Conservation (phyloP, 106 monocot species). For the Hemerocallis citrina region DNA sequence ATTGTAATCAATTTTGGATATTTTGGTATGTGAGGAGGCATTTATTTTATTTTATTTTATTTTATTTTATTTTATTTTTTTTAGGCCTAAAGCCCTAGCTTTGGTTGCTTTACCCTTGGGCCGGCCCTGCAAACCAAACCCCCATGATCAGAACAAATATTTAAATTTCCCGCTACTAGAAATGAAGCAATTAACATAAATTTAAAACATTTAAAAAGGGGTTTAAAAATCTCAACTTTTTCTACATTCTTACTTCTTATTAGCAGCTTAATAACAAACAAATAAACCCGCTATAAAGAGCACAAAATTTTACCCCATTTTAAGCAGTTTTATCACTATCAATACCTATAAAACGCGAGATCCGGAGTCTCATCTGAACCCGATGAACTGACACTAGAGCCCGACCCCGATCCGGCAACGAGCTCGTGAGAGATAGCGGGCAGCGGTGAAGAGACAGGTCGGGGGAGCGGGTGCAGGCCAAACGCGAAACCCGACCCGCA, state of each 20-base stretch:
- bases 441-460: constrained; percentile 26
- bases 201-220: background rate
- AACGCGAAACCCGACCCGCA: too few relatives aligned
- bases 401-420: constrained; percentile 25
- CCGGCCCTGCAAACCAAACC: too few relatives aligned
- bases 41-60: too few relatives aligned
- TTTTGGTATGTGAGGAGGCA: too few relatives aligned
- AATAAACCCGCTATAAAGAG: background rate
- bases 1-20: too few relatives aligned
- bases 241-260: too few relatives aligned
- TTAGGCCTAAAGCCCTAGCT: too few relatives aligned
- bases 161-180: too few relatives aligned
- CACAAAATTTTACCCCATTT: background rate
- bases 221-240: too few relatives aligned
- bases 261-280: background rate
- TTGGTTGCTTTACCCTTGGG: too few relatives aligned
- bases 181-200: background rate
- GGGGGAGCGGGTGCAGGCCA: constrained; percentile 32
- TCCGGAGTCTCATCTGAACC: constrained; percentile 51
- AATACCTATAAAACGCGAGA: constrained; percentile 43
- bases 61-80: too few relatives aligned
- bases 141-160: too few relatives aligned
- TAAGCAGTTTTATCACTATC: background rate
- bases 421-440: constrained; percentile 16
- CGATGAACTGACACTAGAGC: constrained; percentile 53